Evolutionary conservation across 257 asterid species (phyloP), one percentile per base, ranked within the genome.

Genomic region (Solanum pimpinellifolium): DNA sequence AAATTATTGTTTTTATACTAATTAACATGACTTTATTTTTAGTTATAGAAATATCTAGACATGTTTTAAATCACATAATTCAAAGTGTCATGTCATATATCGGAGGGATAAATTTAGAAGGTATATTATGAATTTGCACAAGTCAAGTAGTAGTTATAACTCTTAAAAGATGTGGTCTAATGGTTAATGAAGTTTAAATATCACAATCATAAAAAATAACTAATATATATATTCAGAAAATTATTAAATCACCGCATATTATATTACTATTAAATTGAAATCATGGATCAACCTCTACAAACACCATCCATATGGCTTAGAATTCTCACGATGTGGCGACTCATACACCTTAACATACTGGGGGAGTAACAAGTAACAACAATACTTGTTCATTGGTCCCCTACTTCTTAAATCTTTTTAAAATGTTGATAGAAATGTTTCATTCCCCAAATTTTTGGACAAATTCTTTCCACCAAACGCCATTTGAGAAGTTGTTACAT

Each of bases 311-410:
- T 56, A 27, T 82, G 90, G 83, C 78, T 88, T 88, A n/a, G 87
- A 80, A 77, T 74, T 74, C 2, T 39, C 20, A 86, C 82, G 69
- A 83, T 83, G 89, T 86, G 88, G 90, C 90, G 23, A 14, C 23
- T 66, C 62, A 11, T 56, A 33, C 56, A 62, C 69, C 88, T 75
- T 85, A 41, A 42, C 10, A n/a, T 20, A 11, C 15, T 52, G n/a
- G 9, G 9, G 47, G 16, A 21, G 7, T 35, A 35, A 35, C 39
- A 35, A 21, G 59, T 31, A 9, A 31, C 39, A 29, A 66, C 31
- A n/a, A 3, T 37, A 44, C 52, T 44, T 46, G 80, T 59, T 41
- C 23, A 44, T 44, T 44, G 65, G 62, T 77, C 39, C 84, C 37
- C 18, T 27, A 9, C 42, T 14, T 77, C 25, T 46, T 27, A 78